These are phyloP conservation scores for Crithidia sp. DNA, from an alignment of 208 protist genomes.

Conservation along the genomic window DNA sequence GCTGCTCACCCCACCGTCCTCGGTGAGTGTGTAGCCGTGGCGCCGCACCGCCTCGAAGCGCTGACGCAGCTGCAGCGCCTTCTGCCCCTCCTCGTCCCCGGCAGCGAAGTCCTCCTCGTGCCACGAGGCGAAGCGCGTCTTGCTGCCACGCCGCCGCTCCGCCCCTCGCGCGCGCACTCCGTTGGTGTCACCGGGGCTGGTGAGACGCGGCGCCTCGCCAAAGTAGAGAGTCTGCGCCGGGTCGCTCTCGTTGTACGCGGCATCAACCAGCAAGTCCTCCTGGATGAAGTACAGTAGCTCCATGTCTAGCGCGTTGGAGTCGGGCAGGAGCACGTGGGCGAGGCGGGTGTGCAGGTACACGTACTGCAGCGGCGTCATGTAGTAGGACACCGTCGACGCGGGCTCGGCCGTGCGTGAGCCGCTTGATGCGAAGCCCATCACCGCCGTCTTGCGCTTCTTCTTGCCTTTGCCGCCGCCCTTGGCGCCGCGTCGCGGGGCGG, in stretches of 20 bases:
- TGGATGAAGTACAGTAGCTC: constrained; percentile 80
- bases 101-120: constrained; percentile 2
- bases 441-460: constrained; percentile 24
- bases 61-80: constrained; percentile 15
- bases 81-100: constrained; percentile 6
- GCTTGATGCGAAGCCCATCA: background rate
- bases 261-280: constrained; percentile 75
- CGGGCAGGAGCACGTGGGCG: constrained; percentile 70
- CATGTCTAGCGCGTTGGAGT: constrained; percentile 52
- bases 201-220: constrained; percentile 46
- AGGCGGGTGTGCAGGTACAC: constrained; percentile 87
- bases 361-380: constrained; percentile 86
- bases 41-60: constrained; percentile 26
- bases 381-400: constrained; percentile 32
- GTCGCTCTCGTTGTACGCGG: constrained; percentile 45
- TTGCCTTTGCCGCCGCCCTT: constrained; percentile 13
- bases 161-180: background rate
- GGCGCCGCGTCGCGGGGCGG: background rate
- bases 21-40: constrained; percentile 25
- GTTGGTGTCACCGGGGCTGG: background rate
- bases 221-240: constrained; percentile 45
- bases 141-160: constrained; percentile 1
- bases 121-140: background rate
- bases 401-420: constrained; percentile 12
- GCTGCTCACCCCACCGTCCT: constrained; percentile 4